Base-by-base conservation (phyloP, 164 flowering plant species). In the Annona squamosa region DNA sequence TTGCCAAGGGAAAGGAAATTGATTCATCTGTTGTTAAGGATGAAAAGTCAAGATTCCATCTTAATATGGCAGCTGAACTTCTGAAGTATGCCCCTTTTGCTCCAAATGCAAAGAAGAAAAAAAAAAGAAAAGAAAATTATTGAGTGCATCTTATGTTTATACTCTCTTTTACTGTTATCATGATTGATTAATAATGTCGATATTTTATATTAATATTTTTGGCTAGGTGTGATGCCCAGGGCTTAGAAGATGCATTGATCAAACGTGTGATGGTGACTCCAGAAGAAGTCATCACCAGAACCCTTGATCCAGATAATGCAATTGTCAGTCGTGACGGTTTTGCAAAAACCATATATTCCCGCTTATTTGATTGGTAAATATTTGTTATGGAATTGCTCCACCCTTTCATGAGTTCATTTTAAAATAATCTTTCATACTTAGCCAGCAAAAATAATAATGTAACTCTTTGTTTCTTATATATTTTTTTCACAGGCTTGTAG, bases 181-280 rank as follows among this genome's bases (percentile, higher is more conserved):
- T 63, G 45, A 64, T 70, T 9, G 63, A 56, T 43, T 72, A 61
- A 46, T 73, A 63, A 17, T 17, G 10, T 68, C 2, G 19, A 6
- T 3, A 16, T 18, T 70, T 13, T 71, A 17, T 10, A 67, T 44
- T 17, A n/a, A 19, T 68, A 9, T 70, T 44, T 7, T 65, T n/a
- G 72, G 45, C 26, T 72, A 96, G 99, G 86, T 96, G 98, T 81
- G 89, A 93, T 86, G 88, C 84, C 45, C 84, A 89, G 83, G 85
- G 86, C 80, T 86, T 93, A 84, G 99, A 96, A 82, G 95, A 91
- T 86, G 98, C 99, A 59, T 72, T 93, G 72, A 91, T 90, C 70
- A 84, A 86, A 70, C 98, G 98, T 85, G 97, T 88, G 43, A 93
- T 91, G 98, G 90, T 95, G 69, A 95, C 99, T 41, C 99, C 99